Base-by-base conservation (phyloP, 306 rosid species). In the Astragalus glycyphyllos region DNA sequence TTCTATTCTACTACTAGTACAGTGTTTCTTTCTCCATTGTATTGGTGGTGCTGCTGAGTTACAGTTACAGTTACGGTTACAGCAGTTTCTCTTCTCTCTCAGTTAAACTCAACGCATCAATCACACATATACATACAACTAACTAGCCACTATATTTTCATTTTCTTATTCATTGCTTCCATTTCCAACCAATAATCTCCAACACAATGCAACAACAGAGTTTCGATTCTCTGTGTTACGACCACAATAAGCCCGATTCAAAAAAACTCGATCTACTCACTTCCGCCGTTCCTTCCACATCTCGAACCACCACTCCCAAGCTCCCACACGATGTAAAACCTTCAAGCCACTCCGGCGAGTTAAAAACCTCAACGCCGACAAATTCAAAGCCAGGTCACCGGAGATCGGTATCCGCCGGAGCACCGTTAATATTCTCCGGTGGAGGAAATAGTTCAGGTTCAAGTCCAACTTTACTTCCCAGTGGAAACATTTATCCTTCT, bases 371-470 rank as follows among this genome's bases (percentile, higher is more conserved):
- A 26, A 20, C 77, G 11, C 10, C 4, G 11, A 34, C 48, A 10
- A 73, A 62, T 73, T 73, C 84, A 20, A 77, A 63, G 35, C 97
- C 96, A 4, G 88, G 84, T 32, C 98, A 92, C 58, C 86, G 97
- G 83, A 85, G 97, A 83, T 84, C 96, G 37, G 84, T 78, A 14
- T 92, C 97, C 11, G 92, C 96, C 15, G 98, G 97, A 47, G 77
- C 86, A 34, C 91, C 97, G 5, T 66, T 92, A 77, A 86, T 89
- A 72, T 89, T 86, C 85, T 84, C 96, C 3, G 92, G 92, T 1
- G 82, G 83, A 1, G 32, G 14, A 0, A 32, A 35, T 31, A 31
- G n/a, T 13, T 4, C 46, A 1, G 35, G 5, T 65, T 65, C 70
- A 8, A 57, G 71, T 59, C 58, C 71, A 8, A 79, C 61, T 10